Percentiles rank a stretch among this genome's conserved stretches.
phyloP scores from a whole-genome alignment of 495 filamentous ascomycete genomes.

The Talaromyces thailandensis region DNA sequence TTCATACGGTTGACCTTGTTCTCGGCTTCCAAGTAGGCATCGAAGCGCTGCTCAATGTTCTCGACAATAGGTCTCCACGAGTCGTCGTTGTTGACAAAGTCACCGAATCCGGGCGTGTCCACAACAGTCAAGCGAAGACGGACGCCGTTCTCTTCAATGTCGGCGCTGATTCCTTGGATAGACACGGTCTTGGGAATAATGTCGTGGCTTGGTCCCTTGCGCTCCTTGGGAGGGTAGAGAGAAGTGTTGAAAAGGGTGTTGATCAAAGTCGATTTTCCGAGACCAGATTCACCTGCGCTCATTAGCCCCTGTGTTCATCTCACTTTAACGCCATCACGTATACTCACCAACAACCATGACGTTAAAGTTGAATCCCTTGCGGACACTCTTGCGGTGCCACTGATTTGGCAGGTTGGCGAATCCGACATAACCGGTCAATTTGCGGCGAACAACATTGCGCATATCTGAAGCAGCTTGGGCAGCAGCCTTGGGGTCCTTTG shows the following conservation, averaged over 20 bases:
- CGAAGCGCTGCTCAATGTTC: slow-evolving; percentile 98
- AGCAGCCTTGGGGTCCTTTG: slow-evolving; percentile 76
- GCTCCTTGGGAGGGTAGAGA: slow-evolving; percentile 96
- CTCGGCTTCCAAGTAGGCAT: slow-evolving; percentile 96
- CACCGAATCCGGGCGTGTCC: slow-evolving; percentile 95
- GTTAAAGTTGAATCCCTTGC: slow-evolving; percentile 99
- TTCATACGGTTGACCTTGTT: slow-evolving; percentile 99
- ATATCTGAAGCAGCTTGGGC: slow-evolving; percentile 73
- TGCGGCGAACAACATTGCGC: slow-evolving; percentile 96
- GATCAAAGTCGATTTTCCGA: slow-evolving; percentile 97
- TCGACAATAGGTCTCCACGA: slow-evolving; percentile 98
- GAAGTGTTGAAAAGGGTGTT: slow-evolving; percentile 99
- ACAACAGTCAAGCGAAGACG: slow-evolving; percentile 95
- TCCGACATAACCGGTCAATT: slow-evolving; percentile 95
- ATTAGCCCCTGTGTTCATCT: slow-evolving; percentile 6
- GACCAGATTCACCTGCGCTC: slow-evolving; percentile 83
- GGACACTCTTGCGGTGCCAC: slow-evolving; percentile 99
- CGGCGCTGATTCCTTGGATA: slow-evolving; percentile 96
- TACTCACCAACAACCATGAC: slow-evolving; percentile 97
- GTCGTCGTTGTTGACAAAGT: slow-evolving; percentile 99
- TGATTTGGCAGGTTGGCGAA: slow-evolving; percentile 99
- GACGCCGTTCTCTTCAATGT: slow-evolving; percentile 98
- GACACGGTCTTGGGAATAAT: slow-evolving; percentile 98
- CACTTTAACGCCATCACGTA: slow-evolving; percentile 7
- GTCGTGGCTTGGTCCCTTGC: slow-evolving; percentile 90